phyloP scores from a whole-genome alignment of 2,329 filamentous ascomycete species.

The Diplodia scrobiculata region DNA sequence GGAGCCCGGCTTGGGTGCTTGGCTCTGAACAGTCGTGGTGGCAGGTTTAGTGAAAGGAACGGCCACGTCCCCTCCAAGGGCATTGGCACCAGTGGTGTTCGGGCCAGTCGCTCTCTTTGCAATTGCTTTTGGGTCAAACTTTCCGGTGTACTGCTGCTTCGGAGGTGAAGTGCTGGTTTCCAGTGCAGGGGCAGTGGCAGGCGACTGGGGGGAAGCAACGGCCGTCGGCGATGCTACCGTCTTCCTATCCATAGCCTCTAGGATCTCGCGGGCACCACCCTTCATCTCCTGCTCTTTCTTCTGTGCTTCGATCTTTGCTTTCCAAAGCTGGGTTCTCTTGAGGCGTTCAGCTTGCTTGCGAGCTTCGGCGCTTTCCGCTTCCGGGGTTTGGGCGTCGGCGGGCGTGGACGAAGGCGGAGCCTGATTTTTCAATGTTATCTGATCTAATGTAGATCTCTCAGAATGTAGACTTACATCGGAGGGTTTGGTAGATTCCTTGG shows the following conservation, averaged over 20 bases:
- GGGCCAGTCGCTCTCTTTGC: constrained; percentile 70
- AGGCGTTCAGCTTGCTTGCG: constrained; percentile 70
- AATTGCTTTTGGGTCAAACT: constrained; percentile 85
- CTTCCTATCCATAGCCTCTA: constrained; percentile 73
- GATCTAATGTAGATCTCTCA: background rate
- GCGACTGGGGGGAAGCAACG: constrained; percentile 37
- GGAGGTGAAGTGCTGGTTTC: constrained; percentile 29
- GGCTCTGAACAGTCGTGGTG: background rate
- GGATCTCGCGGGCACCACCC: constrained; percentile 61
- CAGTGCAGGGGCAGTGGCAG: constrained; percentile 31
- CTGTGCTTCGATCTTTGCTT: constrained; percentile 76
- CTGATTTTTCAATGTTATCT: constrained; percentile 1
- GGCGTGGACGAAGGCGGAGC: constrained; percentile 14
- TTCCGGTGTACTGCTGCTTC: constrained; percentile 67
- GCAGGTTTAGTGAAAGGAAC: constrained; percentile 10
- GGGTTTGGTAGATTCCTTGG: constrained; percentile 15
- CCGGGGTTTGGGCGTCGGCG: background rate
- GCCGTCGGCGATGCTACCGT: constrained; percentile 44
- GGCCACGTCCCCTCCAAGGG: constrained; percentile 59
- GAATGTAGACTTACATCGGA: constrained; percentile 18
- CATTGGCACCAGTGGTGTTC: constrained; percentile 57
- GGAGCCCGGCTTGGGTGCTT: background rate
- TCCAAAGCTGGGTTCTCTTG: constrained; percentile 40
- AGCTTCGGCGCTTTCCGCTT: constrained; percentile 11
- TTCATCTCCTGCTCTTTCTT: constrained; percentile 63